Evolutionary conservation across 2,329 filamentous ascomycete species (phyloP), one percentile per base, ranked within the genome.

Genomic region (Juglanconis juglandina): DNA sequence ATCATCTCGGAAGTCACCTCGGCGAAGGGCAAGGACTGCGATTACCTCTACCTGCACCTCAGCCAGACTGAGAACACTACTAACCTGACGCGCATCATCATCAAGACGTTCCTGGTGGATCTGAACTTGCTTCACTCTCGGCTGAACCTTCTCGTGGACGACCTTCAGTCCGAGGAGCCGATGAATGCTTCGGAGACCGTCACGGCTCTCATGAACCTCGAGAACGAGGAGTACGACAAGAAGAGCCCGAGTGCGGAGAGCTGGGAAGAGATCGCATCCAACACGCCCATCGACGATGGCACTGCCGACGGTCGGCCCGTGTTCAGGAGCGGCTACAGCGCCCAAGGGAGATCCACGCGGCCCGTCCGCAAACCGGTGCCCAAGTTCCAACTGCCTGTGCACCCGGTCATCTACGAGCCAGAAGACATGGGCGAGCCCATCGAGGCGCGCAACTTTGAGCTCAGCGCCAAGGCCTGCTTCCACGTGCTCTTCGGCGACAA

Each of bases 401-500:
- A 91, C 56, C 87, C 94, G 2, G 89, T 97, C 2, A 78, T 90
- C 10, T 97, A 94, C 71, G 88, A 92, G 60, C 95, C 95, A 1
- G 85, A 89, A 63, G 91, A 88, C 56, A 93, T 96, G 84, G 85
- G 88, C 56, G 81, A 85, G 65, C 83, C 89, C 66, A 88, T 88
- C 7, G 85, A 90, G 1, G 91, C 96, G 72, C 86, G 90, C 63
- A 84, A 92, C 65, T 96, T 96, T 72, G 90, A 96, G 66, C 88
- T 98, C 63, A 96, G 91, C 64, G 89, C 95, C 51, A 98, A 99
- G 73, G 92, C 91, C 0, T 87, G 96, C 60, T 99, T 98, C 73
- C 94, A 98, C 70, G 91, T 98, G 14, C 83, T 99, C 55, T 99
- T 98, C 73, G 95, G 95, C 42, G 95, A 99, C 74, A 96, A 94